Evolutionary conservation across 75 land plant species (phyloP).

Genomic region (Selaginella tamariscina): DNA sequence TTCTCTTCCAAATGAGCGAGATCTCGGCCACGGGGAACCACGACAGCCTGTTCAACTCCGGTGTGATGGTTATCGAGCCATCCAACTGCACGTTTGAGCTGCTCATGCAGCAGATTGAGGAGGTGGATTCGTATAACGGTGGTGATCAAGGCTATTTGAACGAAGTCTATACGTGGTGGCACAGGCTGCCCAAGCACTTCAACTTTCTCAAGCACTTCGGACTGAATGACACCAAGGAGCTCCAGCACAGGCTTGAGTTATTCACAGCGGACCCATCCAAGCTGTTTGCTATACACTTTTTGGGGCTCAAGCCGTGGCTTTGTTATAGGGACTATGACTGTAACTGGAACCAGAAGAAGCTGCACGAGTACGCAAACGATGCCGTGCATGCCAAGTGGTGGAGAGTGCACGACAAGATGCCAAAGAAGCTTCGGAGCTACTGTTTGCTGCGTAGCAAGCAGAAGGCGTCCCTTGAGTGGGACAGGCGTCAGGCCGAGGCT

Average conservation of each 20-base stretch:
- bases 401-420: constrained; percentile 74
- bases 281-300: constrained; percentile 61
- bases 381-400: constrained; percentile 71
- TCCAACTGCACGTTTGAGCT: constrained; percentile 60
- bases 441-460: constrained; percentile 42
- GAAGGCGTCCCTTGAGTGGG: constrained; percentile 48
- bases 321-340: constrained; percentile 95
- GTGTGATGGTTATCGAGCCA: constrained; percentile 67
- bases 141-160: constrained; percentile 94
- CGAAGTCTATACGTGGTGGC: constrained; percentile 94
- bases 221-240: constrained; percentile 45
- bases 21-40: constrained; percentile 58
- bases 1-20: constrained; percentile 55
- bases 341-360: constrained; percentile 64
- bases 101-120: constrained; percentile 36
- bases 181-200: constrained; percentile 57
- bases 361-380: constrained; percentile 65
- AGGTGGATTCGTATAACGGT: constrained; percentile 74
- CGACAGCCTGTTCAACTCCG: constrained; percentile 53
- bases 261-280: constrained; percentile 68
- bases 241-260: constrained; percentile 33
- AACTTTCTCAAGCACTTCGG: constrained; percentile 79
- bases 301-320: constrained; percentile 90
- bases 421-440: constrained; percentile 27
- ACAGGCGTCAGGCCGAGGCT: constrained; percentile 40